Evolutionary conservation across 345 rosid genomes (phyloP).

Genomic region (Euclidium syriacum): DNA sequence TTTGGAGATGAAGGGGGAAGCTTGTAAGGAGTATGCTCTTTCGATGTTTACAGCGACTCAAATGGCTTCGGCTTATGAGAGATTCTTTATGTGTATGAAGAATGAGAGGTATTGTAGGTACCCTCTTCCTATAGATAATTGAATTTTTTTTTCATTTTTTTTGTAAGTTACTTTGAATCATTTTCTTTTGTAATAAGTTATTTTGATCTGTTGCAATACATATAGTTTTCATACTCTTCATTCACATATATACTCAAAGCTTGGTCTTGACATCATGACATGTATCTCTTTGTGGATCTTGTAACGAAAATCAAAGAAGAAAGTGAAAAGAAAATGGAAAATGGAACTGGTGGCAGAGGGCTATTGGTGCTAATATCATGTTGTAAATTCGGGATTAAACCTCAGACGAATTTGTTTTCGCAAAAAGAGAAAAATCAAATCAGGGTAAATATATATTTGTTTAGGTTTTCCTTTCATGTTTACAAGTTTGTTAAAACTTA

Average conservation of each 20-base stretch:
- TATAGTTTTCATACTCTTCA: neutral
- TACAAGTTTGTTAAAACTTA: too few relatives aligned
- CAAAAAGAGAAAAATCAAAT: too few relatives aligned
- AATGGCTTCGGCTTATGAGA: constrained; percentile 75
- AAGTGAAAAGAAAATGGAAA: too few relatives aligned
- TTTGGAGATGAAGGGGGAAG: constrained; percentile 47
- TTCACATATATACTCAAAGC: neutral
- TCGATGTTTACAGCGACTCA: constrained; percentile 55
- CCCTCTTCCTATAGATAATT: constrained; percentile 54
- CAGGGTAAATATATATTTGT: too few relatives aligned
- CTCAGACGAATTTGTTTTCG: too few relatives aligned
- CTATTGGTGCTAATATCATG: too few relatives aligned
- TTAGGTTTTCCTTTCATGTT: too few relatives aligned
- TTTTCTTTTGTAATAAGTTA: neutral
- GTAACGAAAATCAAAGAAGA: neutral
- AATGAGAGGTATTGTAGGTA: constrained; percentile 46
- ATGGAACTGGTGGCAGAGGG: too few relatives aligned
- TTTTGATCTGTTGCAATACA: neutral
- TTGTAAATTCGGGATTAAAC: too few relatives aligned
- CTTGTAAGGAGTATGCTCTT: constrained; percentile 40
- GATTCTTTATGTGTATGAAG: constrained; percentile 78
- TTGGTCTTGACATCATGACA: neutral
- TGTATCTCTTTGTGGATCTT: neutral
- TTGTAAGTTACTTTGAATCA: constrained; percentile 7
- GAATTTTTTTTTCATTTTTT: neutral